phyloP scores from a whole-genome alignment of 345 rosid species.

The Atalantia buxifolia region DNA sequence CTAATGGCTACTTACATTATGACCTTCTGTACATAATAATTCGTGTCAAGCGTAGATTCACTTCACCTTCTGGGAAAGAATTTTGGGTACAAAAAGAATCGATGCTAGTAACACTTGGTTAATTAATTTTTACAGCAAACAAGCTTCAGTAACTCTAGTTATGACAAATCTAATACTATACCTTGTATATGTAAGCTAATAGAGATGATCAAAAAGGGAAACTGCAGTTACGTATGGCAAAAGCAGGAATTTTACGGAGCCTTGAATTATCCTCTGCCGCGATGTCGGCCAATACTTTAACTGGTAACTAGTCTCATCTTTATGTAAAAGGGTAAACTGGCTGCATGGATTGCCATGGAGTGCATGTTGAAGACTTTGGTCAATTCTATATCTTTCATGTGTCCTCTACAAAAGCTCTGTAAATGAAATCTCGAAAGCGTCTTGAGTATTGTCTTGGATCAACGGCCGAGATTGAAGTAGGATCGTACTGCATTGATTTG shows the following conservation, averaged over 20 bases:
- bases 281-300: neutral
- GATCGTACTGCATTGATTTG: conserved; percentile 93
- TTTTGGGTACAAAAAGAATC: conserved; percentile 26
- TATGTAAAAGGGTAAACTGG: neutral
- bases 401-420: conserved; percentile 79
- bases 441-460: conserved; percentile 92
- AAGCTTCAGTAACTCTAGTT: conserved; percentile 13
- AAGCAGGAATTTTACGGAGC: neutral
- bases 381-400: conserved; percentile 34
- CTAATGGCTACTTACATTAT: conserved; percentile 8
- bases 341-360: conserved; percentile 21
- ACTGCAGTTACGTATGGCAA: neutral
- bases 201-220: conserved; percentile 12
- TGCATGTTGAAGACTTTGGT: conserved; percentile 19
- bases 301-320: conserved; percentile 16
- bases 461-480: conserved; percentile 96
- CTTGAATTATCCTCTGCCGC: neutral
- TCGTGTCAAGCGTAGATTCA: conserved; percentile 8
- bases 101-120: conserved; percentile 12
- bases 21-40: conserved; percentile 22
- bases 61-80: conserved; percentile 11
- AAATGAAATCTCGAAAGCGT: conserved; percentile 89
- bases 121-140: conserved; percentile 27
- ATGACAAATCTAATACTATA: conserved; percentile 15
- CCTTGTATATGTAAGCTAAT: conserved; percentile 13